Percentiles rank a stretch among this genome's conserved stretches.
Evolutionary conservation across 1,284 basidiomycete genomes (phyloP).

Genomic region (Boletus sp.): DNA sequence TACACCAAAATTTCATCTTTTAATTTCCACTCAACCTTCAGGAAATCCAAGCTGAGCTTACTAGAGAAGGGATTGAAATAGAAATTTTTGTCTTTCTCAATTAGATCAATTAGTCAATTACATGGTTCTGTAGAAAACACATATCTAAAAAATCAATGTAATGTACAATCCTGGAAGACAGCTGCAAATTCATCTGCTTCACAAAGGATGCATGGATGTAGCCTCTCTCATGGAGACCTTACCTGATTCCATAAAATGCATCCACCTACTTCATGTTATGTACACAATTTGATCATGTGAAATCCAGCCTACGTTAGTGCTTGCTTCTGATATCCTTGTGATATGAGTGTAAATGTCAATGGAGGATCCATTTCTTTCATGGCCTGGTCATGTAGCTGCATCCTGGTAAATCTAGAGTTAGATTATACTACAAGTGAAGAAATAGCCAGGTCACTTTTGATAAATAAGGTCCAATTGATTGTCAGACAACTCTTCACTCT

Average conservation of each 20-base stretch:
- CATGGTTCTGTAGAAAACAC: constrained; percentile 63
- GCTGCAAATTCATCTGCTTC: constrained; percentile 77
- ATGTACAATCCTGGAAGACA: constrained; percentile 5
- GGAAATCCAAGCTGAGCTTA: constrained; percentile 90
- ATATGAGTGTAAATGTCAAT: constrained; percentile 69
- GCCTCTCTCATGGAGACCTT: constrained; percentile 71
- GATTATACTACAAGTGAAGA: not conserved
- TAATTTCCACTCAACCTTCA: constrained; percentile 78
- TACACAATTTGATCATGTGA: not conserved
- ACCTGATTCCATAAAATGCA: constrained; percentile 86
- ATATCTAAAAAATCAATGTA: constrained; percentile 54
- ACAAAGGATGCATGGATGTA: constrained; percentile 87
- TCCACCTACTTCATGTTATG: constrained; percentile 66
- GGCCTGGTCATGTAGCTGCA: constrained; percentile 76
- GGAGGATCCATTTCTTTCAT: too few relatives aligned
- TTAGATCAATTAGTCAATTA: constrained; percentile 65
- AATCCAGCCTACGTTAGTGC: constrained; percentile 65
- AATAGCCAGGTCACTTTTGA: constrained; percentile 55
- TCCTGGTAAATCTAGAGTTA: constrained; percentile 52
- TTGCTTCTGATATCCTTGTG: constrained; percentile 95
- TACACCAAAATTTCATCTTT: constrained; percentile 89
- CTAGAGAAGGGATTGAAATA: constrained; percentile 95
- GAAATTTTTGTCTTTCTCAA: constrained; percentile 70
- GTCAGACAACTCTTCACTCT: constrained; percentile 77
- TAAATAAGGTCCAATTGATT: constrained; percentile 84